Percentiles rank a stretch among this genome's conserved stretches.
Conservation (phyloP, 441 rosid genomes). For the Aquilaria agallochum region DNA sequence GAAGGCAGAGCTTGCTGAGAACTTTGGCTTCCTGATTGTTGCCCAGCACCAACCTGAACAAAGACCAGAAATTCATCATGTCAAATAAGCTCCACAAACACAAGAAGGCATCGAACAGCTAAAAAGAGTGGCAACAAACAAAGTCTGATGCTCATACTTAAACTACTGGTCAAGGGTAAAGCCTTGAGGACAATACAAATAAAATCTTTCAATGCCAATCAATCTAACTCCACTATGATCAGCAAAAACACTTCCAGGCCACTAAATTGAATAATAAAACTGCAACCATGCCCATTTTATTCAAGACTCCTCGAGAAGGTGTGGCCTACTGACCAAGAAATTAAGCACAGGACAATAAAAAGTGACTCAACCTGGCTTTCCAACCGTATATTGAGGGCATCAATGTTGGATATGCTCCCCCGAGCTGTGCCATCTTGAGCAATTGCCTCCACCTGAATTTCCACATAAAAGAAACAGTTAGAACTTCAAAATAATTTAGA, state of each 20-base stretch:
- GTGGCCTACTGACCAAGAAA: too few species aligned
- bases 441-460: conserved; percentile 69
- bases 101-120: not conserved
- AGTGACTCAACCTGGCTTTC: conserved; percentile 62
- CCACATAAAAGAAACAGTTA: conserved; percentile 8
- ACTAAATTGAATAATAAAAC: too few species aligned
- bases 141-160: too few species aligned
- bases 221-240: too few species aligned
- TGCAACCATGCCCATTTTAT: too few species aligned
- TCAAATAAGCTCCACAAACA: not conserved
- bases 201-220: too few species aligned
- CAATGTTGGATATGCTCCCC: conserved; percentile 63
- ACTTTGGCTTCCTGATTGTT: conserved; percentile 37
- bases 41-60: conserved; percentile 40
- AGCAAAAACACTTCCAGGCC: too few species aligned
- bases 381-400: conserved; percentile 63
- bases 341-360: not conserved
- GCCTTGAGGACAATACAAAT: too few species aligned
- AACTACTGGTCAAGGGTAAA: too few species aligned
- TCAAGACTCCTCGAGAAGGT: too few species aligned
- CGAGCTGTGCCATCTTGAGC: conserved; percentile 62
- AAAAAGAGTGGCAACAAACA: not conserved
- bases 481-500: conserved; percentile 5
- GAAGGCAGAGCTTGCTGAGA: conserved; percentile 46
- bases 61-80: not conserved